Evolutionary conservation across 805 yeast species (phyloP), one percentile per base, ranked within the genome.

Genomic region (Lachancea nothofagi): DNA sequence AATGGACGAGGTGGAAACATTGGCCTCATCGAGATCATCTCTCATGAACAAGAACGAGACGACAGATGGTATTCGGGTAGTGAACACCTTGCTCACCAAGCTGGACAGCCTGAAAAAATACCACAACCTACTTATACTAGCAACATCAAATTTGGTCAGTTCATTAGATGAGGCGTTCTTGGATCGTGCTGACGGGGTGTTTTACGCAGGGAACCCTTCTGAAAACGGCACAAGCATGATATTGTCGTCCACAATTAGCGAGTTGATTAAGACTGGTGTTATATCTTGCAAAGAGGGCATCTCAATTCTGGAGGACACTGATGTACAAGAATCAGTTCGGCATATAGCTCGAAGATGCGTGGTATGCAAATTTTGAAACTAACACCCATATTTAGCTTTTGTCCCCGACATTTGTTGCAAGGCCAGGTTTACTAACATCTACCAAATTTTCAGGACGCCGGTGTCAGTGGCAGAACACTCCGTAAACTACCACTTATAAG

Each of bases 1-100:
- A n/a, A 65, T 71, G 33, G 75, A 71, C 47, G 76, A 71, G 42
- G 63, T 70, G 9, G 75, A 71, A 47, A 64, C 74, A 0, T 53
- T 71, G 23, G 72, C 72, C 1, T 55, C 64, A 26, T 65, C 72
- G 13, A 57, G 76, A 49, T 36, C 50, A 7, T 57, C 59, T 13
- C 44, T 66, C 3, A 42, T 63, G 27, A 49, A 47, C 6, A 65
- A 65, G 32, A 62, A 65, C 40, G 74, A 69, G 44, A 60, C 74
- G 2, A 61, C 67, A 1, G 74, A 68, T 45, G 60, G 70, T 14
- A 50, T 69, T 1, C 59, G 72, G 29, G 67, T 70, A 1, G 73
- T 70, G 5, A 70, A 70, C 39, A 65, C 72, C 2, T 50, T 71
- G 35, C 48, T 71, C 10, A 69, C 71, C 0, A 62, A 67, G 31